Conservation (phyloP, 106 monocot genomes). For the Allium sativum region DNA sequence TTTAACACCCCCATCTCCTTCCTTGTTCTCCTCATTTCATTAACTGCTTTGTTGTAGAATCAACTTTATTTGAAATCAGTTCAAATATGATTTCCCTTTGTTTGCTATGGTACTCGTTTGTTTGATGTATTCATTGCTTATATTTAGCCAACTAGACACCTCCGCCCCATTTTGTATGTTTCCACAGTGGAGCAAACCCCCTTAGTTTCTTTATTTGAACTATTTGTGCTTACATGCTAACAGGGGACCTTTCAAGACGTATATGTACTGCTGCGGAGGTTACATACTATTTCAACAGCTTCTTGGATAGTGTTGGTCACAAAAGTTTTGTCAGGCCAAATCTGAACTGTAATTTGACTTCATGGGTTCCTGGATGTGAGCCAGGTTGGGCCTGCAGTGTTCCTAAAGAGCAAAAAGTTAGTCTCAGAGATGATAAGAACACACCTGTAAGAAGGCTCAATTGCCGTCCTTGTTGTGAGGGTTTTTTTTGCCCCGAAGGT, state of each 20-base stretch:
- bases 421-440: slow-evolving; percentile 3
- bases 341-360: slow-evolving; percentile 44
- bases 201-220: no score
- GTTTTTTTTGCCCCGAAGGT: slow-evolving; percentile 69
- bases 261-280: slow-evolving; percentile 41
- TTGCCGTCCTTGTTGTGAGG: slow-evolving; percentile 52
- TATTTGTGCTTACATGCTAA: not conserved
- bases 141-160: no score
- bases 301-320: slow-evolving; percentile 7
- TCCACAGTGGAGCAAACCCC: no score
- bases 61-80: no score
- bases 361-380: slow-evolving; percentile 62
- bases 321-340: slow-evolving; percentile 33
- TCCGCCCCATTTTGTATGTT: no score
- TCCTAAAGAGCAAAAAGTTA: slow-evolving; percentile 9
- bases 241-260: slow-evolving; percentile 31
- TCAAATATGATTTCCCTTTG: no score
- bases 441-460: slow-evolving; percentile 24
- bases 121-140: no score
- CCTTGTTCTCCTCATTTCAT: no score
- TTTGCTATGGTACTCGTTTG: no score
- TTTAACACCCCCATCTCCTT: no score
- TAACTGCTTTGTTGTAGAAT: no score
- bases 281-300: slow-evolving; percentile 33
- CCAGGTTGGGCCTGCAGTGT: slow-evolving; percentile 64